These are phyloP conservation scores for Fusarium pseudograminearum DNA, from an alignment of 2,329 filamentous ascomycete species.

Conservation along the genomic window DNA sequence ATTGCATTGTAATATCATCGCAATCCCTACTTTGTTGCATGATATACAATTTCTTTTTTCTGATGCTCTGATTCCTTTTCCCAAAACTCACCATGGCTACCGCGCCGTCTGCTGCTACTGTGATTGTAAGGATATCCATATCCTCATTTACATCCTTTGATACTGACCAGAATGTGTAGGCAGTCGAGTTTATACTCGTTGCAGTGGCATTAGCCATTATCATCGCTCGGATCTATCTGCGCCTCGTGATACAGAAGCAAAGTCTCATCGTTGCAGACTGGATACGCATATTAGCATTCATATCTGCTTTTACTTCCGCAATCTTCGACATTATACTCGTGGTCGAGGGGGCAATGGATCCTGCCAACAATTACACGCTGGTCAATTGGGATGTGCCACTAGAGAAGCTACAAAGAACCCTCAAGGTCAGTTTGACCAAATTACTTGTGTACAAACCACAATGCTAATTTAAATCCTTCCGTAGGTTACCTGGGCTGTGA, in stretches of 20 bases:
- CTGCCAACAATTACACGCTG: constrained; percentile 29
- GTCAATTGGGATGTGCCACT: constrained; percentile 20
- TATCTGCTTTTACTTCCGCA: constrained; percentile 7
- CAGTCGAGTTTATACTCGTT: constrained; percentile 5
- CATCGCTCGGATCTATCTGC: constrained; percentile 31
- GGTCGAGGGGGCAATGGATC: constrained; percentile 5
- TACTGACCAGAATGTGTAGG: background rate
- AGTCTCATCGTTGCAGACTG: constrained; percentile 19
- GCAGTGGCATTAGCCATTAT: constrained; percentile 1
- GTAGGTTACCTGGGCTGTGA: constrained; percentile 23
- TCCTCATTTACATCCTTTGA: background rate
- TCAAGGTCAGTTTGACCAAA: background rate
- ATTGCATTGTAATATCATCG: background rate
- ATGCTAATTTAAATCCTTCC: background rate
- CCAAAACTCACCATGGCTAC: constrained; percentile 1
- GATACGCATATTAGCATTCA: constrained; percentile 24
- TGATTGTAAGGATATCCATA: background rate
- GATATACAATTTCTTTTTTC: background rate
- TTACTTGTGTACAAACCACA: background rate
- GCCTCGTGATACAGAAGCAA: constrained; percentile 30
- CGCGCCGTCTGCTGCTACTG: constrained; percentile 21
- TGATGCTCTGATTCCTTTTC: background rate
- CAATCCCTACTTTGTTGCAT: background rate
- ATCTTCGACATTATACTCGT: constrained; percentile 16
- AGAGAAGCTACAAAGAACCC: constrained; percentile 3